Evolutionary conservation across 2,329 filamentous ascomycete species (phyloP).

Genomic region (Mariannaea elegans): DNA sequence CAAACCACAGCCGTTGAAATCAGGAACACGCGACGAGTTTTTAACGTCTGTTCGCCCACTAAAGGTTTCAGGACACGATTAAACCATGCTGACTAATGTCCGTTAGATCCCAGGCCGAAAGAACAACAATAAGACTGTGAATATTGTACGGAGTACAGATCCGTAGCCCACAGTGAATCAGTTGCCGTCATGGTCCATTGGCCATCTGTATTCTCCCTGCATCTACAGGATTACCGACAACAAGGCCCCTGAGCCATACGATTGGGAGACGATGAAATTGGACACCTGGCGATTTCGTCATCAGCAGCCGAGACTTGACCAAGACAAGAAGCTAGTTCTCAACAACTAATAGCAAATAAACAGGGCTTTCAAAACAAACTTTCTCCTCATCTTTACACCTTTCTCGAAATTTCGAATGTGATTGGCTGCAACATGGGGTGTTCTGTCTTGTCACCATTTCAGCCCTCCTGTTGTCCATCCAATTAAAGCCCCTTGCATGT

Average conservation of each 20-base stretch:
- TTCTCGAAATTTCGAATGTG: too few relatives aligned
- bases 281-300: slow-evolving; percentile 8
- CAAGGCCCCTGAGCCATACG: slow-evolving; percentile 6
- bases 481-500: background rate
- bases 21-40: background rate
- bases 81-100: too few relatives aligned
- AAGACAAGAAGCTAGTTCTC: background rate
- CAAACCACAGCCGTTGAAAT: background rate
- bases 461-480: background rate
- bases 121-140: too few relatives aligned
- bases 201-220: too few relatives aligned
- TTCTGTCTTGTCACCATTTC: too few relatives aligned
- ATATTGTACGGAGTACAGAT: too few relatives aligned
- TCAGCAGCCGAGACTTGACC: background rate
- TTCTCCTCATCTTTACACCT: too few relatives aligned
- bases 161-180: too few relatives aligned
- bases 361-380: background rate
- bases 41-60: background rate
- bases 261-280: slow-evolving; percentile 17
- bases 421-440: too few relatives aligned
- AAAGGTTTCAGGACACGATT: slow-evolving; percentile 10
- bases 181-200: too few relatives aligned
- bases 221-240: too few relatives aligned
- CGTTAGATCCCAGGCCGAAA: too few relatives aligned
- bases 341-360: slow-evolving; percentile 5